phyloP scores from a whole-genome alignment of 2,329 filamentous ascomycete species.

The Colletotrichum shisoi region DNA sequence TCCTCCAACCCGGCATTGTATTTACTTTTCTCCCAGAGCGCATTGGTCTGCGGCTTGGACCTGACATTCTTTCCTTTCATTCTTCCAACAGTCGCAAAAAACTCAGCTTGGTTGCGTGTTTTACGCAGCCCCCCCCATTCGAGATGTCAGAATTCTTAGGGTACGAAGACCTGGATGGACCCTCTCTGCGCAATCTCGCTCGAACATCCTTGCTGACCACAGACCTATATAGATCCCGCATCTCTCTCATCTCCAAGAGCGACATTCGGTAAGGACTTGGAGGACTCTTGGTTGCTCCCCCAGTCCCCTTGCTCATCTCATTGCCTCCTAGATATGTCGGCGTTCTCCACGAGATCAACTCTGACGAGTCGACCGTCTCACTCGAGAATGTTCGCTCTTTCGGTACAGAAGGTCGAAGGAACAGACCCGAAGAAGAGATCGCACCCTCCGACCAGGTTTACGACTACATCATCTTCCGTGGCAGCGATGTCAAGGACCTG shows the following conservation, averaged over 20 bases:
- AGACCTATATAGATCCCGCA: slow-evolving; percentile 73
- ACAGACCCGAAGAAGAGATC: slow-evolving; percentile 81
- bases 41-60: slow-evolving; percentile 37
- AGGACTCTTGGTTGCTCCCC: slow-evolving; percentile 36
- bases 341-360: slow-evolving; percentile 96
- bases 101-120: slow-evolving; percentile 52
- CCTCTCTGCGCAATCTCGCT: slow-evolving; percentile 28
- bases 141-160: slow-evolving; percentile 69
- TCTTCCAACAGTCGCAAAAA: slow-evolving; percentile 23
- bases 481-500: slow-evolving; percentile 97
- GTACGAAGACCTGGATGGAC: slow-evolving; percentile 51
- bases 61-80: slow-evolving; percentile 33
- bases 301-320: slow-evolving; percentile 32
- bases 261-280: slow-evolving; percentile 81
- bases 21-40: slow-evolving; percentile 32
- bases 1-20: slow-evolving; percentile 19
- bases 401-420: slow-evolving; percentile 89
- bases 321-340: slow-evolving; percentile 79
- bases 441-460: slow-evolving; percentile 86
- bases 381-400: slow-evolving; percentile 95
- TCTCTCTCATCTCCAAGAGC: slow-evolving; percentile 96
- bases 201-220: slow-evolving; percentile 27
- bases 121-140: slow-evolving; percentile 49
- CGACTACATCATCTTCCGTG: slow-evolving; percentile 98
- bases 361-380: slow-evolving; percentile 93